phyloP scores from a whole-genome alignment of 768 basidiomycete species.

The Tricholoma matsutake region DNA sequence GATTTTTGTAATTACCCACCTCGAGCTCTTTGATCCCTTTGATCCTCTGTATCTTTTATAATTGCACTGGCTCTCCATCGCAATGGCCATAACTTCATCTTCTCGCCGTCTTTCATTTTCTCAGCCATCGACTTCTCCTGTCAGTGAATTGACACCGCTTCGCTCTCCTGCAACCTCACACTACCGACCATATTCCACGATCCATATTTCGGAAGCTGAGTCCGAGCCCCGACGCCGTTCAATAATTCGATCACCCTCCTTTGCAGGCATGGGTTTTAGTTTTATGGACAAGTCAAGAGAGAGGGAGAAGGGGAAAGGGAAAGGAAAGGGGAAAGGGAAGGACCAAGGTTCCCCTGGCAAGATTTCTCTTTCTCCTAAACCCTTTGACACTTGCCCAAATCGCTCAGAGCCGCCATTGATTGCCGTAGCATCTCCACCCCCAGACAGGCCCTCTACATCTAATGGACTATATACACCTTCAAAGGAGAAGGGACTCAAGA shows the following conservation, averaged over 20 bases:
- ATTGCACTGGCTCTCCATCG: conserved; percentile 4
- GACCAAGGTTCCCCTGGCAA: too few species aligned
- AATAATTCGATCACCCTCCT: conserved; percentile 29
- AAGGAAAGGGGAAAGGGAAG: neutral
- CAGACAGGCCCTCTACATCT: conserved; percentile 14
- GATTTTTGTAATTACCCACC: conserved; percentile 6
- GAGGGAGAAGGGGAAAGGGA: conserved; percentile 17
- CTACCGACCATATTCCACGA: conserved; percentile 38
- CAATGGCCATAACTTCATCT: conserved; percentile 12
- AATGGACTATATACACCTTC: conserved; percentile 18
- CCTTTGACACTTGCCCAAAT: neutral
- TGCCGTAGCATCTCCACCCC: conserved; percentile 8
- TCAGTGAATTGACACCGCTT: conserved; percentile 12
- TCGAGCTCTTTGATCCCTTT: conserved; percentile 8
- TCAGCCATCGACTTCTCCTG: conserved; percentile 13
- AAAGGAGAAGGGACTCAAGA: conserved; percentile 25
- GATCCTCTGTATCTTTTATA: conserved; percentile 12
- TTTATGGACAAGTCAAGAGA: conserved; percentile 31
- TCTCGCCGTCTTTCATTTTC: conserved; percentile 10
- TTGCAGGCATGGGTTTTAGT: conserved; percentile 35
- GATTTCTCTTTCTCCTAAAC: neutral
- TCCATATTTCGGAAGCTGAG: conserved; percentile 24
- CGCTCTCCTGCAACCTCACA: conserved; percentile 25
- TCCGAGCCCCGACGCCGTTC: conserved; percentile 18
- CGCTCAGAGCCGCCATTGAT: conserved; percentile 1